Percentiles rank a stretch among this genome's conserved stretches.
Evolutionary conservation across 139 green algal species (phyloP).

Genomic region (Picochlorum costavermella): DNA sequence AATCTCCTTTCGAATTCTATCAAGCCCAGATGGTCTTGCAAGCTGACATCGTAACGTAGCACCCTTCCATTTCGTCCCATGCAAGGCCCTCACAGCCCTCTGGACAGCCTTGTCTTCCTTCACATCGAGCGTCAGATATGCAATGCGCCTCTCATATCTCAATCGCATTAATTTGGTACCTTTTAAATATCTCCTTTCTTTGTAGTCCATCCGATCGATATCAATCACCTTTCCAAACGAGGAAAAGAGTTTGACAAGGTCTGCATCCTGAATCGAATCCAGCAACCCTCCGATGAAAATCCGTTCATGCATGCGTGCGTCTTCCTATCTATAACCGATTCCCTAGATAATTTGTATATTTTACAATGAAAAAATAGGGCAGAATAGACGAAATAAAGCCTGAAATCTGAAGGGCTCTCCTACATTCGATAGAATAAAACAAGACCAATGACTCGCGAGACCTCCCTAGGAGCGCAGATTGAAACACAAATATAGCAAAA

Average conservation of each 20-base stretch:
- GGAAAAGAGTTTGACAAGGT: slow-evolving; percentile 39
- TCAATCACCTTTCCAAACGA: slow-evolving; percentile 41
- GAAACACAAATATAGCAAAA: too few relatives aligned
- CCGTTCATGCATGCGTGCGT: slow-evolving; percentile 8
- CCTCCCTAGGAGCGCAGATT: too few relatives aligned
- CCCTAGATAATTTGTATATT: too few relatives aligned
- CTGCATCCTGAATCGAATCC: slow-evolving; percentile 7
- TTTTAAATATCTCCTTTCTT: slow-evolving; percentile 15
- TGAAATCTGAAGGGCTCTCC: too few relatives aligned
- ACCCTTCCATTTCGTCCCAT: slow-evolving; percentile 47
- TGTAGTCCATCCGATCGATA: slow-evolving; percentile 23
- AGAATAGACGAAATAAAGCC: too few relatives aligned
- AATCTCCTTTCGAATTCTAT: slow-evolving; percentile 3
- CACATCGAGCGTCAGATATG: slow-evolving; percentile 37
- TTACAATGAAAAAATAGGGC: too few relatives aligned
- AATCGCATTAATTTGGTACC: too few relatives aligned
- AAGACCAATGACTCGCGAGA: too few relatives aligned
- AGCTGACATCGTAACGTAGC: slow-evolving; percentile 22
- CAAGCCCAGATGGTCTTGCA: slow-evolving; percentile 9
- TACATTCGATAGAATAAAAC: too few relatives aligned
- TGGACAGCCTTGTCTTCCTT: slow-evolving; percentile 31
- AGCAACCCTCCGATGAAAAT: slow-evolving; percentile 47
- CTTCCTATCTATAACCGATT: too few relatives aligned
- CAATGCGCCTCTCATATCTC: slow-evolving; percentile 33
- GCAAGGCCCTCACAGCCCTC: slow-evolving; percentile 31